Evolutionary conservation across 1,139 yeast species (phyloP), one percentile per base, ranked within the genome.

Genomic region (Magnusiomyces ingens): DNA sequence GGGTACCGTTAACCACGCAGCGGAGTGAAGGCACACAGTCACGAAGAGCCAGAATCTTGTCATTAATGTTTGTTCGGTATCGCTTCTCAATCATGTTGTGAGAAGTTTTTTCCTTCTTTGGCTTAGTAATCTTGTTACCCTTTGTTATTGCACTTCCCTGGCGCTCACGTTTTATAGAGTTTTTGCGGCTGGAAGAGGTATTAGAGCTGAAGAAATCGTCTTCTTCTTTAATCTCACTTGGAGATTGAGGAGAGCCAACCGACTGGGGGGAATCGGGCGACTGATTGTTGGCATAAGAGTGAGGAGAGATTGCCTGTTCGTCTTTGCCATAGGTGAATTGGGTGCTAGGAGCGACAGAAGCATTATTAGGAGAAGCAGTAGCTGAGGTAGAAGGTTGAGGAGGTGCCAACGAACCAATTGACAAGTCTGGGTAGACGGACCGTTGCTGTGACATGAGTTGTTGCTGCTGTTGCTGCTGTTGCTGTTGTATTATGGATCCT

Each of bases 81-180:
- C 85, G 81, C 68, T 85, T 84, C 65, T 85, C 94, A 62, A 85
- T 84, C 79, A 85, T 78, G 63, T 85, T 85, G 68, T 85, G 93
- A n/a, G 89, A 81, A 12, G 84, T 76, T 63, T 79, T 78, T 59
- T 82, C 75, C 52, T 80, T 76, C 51, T 65, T 63, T 15, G 67
- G 71, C 56, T 69, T 69, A n/a, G 64, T 53, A 40, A 69, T 60
- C 52, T 60, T 65, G 54, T 60, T 59, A 17, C 62, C 57, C 49
- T 58, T 59, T 45, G 48, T 29, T 3, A 12, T 5, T 8, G 48
- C 8, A 18, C 36, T 15, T 11, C 13, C 32, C 22, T 21, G 47
- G 13, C 38, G 41, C 50, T 37, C 52, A 37, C 19, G 48, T 49
- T 17, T 29, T 43, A 42, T 44, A 38, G 22, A 12, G 42, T 35